A percentile compares a stretch with the other conserved stretches of the same genome.
Evolutionary conservation across 2,329 filamentous ascomycete species (phyloP).

Genomic region (Pseudohalonectria lignicola): DNA sequence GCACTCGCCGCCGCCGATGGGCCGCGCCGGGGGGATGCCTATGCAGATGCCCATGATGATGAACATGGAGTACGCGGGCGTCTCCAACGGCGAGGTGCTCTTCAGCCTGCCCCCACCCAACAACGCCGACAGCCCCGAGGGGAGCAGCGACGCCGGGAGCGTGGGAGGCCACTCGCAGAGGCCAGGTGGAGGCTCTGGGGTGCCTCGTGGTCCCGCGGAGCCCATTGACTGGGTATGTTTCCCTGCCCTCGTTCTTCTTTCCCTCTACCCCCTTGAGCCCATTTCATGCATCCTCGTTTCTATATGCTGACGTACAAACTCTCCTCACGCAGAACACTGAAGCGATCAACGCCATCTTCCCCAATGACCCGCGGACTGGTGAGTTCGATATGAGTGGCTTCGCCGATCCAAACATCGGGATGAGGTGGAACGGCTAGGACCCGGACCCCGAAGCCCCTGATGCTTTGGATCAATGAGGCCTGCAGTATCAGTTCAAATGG

Average conservation of each 20-base stretch:
- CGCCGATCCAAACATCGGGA: conserved; percentile 21
- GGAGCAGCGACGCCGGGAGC: conserved; percentile 29
- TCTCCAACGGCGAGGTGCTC: conserved; percentile 34
- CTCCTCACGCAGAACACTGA: neutral
- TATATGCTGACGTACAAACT: no score
- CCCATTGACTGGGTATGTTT: conserved; percentile 53
- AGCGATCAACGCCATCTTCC: conserved; percentile 16
- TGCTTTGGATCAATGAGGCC: neutral
- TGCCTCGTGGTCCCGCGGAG: conserved; percentile 22
- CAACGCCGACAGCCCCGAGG: conserved; percentile 25
- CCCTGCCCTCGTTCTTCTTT: no score
- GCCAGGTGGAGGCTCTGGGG: neutral
- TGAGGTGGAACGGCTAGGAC: conserved; percentile 14
- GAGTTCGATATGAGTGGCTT: conserved; percentile 25
- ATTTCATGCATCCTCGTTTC: neutral
- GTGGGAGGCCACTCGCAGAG: conserved; percentile 9
- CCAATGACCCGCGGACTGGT: conserved; percentile 24
- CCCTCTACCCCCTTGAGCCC: no score
- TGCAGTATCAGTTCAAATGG: neutral
- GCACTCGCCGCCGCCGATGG: neutral
- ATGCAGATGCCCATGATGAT: conserved; percentile 4
- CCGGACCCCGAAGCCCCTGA: neutral
- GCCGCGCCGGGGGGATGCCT: neutral
- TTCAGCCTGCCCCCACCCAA: conserved; percentile 29
- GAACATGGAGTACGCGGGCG: conserved; percentile 31